Conservation (phyloP, 2,329 filamentous ascomycete genomes). For the Venturia carpophila region DNA sequence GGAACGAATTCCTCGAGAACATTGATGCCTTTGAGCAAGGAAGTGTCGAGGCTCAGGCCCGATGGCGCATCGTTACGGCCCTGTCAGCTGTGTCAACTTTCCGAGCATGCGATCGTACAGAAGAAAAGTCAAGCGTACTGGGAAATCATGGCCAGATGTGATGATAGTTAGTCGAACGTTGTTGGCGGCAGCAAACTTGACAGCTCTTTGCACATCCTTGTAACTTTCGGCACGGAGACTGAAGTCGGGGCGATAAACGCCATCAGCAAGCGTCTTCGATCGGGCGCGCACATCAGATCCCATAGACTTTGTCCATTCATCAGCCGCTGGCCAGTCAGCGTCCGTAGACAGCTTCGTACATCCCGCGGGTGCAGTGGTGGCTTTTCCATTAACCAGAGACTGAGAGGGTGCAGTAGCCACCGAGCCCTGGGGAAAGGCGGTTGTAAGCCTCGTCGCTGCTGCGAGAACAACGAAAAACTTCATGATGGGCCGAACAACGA, state of each 20-base stretch:
- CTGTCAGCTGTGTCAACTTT: neutral
- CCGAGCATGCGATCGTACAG: neutral
- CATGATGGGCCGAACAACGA: neutral
- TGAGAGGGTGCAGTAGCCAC: neutral
- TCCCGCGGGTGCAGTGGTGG: slow-evolving; percentile 4
- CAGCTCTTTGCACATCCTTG: slow-evolving; percentile 16
- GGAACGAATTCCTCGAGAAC: slow-evolving; percentile 11
- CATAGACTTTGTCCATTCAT: neutral
- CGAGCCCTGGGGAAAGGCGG: neutral
- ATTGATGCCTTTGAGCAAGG: slow-evolving; percentile 1
- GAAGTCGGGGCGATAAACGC: slow-evolving; percentile 21
- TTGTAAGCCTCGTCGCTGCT: neutral
- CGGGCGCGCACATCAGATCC: neutral
- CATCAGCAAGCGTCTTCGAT: slow-evolving; percentile 2
- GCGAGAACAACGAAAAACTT: neutral
- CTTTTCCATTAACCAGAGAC: neutral
- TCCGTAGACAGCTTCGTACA: slow-evolving; percentile 1
- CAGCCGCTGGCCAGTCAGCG: slow-evolving; percentile 9
- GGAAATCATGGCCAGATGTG: slow-evolving; percentile 18
- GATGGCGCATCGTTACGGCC: slow-evolving; percentile 1
- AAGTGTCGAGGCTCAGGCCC: slow-evolving; percentile 2
- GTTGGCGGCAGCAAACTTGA: slow-evolving; percentile 15
- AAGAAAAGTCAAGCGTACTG: neutral
- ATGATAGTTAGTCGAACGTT: slow-evolving; percentile 17
- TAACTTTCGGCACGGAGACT: slow-evolving; percentile 1